Evolutionary conservation across 257 asterid genomes (phyloP).

Genomic region (Linaria vulgaris): DNA sequence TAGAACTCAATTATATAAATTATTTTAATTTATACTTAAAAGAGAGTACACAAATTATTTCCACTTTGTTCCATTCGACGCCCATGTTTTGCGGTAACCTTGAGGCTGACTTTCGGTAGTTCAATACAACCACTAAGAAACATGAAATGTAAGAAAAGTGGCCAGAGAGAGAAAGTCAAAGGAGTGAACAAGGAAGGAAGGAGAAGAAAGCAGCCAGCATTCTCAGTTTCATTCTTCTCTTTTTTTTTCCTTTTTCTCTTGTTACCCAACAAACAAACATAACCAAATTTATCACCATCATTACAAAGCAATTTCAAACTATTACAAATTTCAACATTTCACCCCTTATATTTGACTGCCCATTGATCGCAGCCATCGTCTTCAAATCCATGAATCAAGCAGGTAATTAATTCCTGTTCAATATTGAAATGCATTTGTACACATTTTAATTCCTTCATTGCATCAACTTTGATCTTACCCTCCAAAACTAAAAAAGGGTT

Average conservation of each 20-base stretch:
- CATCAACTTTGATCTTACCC: too few relatives aligned
- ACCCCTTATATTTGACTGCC: too few relatives aligned
- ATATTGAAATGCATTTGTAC: too few relatives aligned
- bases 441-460: too few relatives aligned
- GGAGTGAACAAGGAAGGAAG: conserved; percentile 15
- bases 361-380: neutral
- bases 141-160: neutral
- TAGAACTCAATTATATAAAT: too few relatives aligned
- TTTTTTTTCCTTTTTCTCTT: neutral
- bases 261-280: neutral
- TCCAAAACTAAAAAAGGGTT: too few relatives aligned
- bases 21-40: too few relatives aligned
- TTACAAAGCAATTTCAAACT: neutral
- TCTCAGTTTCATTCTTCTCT: conserved; percentile 16
- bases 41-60: too few relatives aligned
- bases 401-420: too few relatives aligned
- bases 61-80: conserved; percentile 6
- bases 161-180: neutral
- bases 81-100: conserved; percentile 33
- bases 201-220: conserved; percentile 1
- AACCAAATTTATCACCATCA: neutral
- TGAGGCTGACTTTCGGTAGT: conserved; percentile 31
- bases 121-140: conserved; percentile 24
- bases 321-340: neutral
- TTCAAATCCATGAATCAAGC: neutral